phyloP scores from a whole-genome alignment of 2,329 filamentous ascomycete species.

The Nemania abortiva region DNA sequence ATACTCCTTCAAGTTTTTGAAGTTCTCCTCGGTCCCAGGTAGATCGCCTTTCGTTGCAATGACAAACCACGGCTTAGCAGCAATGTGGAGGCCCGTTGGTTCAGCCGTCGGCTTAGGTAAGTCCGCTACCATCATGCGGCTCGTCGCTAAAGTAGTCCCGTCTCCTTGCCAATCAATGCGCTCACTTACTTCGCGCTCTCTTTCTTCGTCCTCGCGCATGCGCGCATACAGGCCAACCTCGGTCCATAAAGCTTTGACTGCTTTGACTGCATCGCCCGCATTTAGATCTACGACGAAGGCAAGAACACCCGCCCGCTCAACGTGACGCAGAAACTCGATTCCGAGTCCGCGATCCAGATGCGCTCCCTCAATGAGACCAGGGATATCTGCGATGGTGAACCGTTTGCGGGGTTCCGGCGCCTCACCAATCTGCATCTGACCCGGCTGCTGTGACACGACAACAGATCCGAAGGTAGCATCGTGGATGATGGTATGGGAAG shows the following conservation, averaged over 20 bases:
- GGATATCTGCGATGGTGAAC: slow-evolving; percentile 96
- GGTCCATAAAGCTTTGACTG: slow-evolving; percentile 85
- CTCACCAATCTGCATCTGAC: slow-evolving; percentile 42
- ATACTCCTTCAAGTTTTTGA: slow-evolving; percentile 75
- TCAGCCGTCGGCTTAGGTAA: slow-evolving; percentile 27
- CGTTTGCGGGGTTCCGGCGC: slow-evolving; percentile 72
- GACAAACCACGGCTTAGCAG: slow-evolving; percentile 96
- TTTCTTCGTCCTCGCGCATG: slow-evolving; percentile 79
- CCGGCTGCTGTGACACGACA: slow-evolving; percentile 44
- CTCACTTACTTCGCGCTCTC: slow-evolving; percentile 70
- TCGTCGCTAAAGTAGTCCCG: slow-evolving; percentile 53
- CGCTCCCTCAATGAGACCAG: slow-evolving; percentile 90
- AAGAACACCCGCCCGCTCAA: slow-evolving; percentile 91
- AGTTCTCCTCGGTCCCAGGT: slow-evolving; percentile 82
- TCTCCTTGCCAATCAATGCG: slow-evolving; percentile 70
- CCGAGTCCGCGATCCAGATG: slow-evolving; percentile 93
- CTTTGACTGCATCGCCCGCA: slow-evolving; percentile 81
- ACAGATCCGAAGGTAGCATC: slow-evolving; percentile 49
- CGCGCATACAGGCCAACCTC: slow-evolving; percentile 91
- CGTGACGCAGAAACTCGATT: slow-evolving; percentile 90
- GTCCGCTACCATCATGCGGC: slow-evolving; percentile 50
- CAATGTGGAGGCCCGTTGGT: slow-evolving; percentile 74
- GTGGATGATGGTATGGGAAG: slow-evolving; percentile 56
- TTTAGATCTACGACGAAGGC: slow-evolving; percentile 93
- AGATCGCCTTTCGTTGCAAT: slow-evolving; percentile 94